Percentiles rank a stretch among this genome's conserved stretches.
Evolutionary conservation across 768 basidiomycete genomes (phyloP).

Genomic region (Artomyces pyxidatus): DNA sequence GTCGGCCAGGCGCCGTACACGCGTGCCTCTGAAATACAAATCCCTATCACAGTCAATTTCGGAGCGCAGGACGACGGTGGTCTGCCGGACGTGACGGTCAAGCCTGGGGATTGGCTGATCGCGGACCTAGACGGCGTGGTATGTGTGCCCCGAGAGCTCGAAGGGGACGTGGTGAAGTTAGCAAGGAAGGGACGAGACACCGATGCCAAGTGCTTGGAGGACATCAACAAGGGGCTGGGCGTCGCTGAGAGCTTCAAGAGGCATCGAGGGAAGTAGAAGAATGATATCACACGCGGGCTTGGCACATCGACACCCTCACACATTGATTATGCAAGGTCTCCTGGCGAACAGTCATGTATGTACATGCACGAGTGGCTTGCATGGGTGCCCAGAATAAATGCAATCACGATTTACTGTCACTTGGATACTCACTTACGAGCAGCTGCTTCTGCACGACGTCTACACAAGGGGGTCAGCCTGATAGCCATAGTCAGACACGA

Average conservation of each 20-base stretch:
- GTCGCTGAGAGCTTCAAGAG: slow-evolving; percentile 72
- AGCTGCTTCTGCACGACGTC: too few relatives aligned
- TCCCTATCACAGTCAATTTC: slow-evolving; percentile 45
- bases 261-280: slow-evolving; percentile 50
- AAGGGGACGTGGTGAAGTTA: slow-evolving; percentile 45
- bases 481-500: too few relatives aligned
- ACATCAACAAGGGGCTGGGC: slow-evolving; percentile 68
- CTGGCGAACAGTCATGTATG: too few relatives aligned
- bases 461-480: too few relatives aligned
- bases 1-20: slow-evolving; percentile 83
- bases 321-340: too few relatives aligned
- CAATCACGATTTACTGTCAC: too few relatives aligned
- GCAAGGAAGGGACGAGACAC: slow-evolving; percentile 53
- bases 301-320: too few relatives aligned
- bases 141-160: slow-evolving; percentile 53
- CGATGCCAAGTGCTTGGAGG: slow-evolving; percentile 65
- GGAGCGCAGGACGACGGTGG: slow-evolving; percentile 24
- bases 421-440: too few relatives aligned
- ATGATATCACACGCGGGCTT: too few relatives aligned
- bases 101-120: slow-evolving; percentile 77
- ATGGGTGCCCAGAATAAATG: too few relatives aligned
- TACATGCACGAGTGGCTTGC: too few relatives aligned
- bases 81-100: slow-evolving; percentile 49
- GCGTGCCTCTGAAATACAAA: slow-evolving; percentile 66
- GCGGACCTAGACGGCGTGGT: slow-evolving; percentile 89